Conservation (phyloP, 2,329 filamentous ascomycete species). For the Neurospora sp. region DNA sequence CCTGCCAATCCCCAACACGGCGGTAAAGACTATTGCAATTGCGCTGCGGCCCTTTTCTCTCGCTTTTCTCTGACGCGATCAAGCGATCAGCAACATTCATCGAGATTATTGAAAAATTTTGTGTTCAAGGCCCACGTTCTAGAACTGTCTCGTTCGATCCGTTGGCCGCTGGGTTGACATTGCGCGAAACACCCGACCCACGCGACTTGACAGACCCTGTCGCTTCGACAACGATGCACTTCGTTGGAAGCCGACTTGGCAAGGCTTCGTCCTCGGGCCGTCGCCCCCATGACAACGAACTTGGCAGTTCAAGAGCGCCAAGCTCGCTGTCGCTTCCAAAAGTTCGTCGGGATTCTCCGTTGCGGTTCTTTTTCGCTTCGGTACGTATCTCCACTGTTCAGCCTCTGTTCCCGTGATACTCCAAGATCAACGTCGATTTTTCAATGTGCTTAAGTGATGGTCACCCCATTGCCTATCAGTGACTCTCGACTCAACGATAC, state of each 20-base stretch:
- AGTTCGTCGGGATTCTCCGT: background rate
- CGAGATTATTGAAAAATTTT: background rate
- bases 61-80: background rate
- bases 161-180: background rate
- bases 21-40: background rate
- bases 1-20: background rate
- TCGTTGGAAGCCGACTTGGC: background rate
- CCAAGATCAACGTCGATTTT: background rate
- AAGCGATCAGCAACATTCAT: background rate
- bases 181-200: background rate
- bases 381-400: background rate
- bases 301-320: background rate
- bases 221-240: background rate
- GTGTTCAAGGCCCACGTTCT: background rate
- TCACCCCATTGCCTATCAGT: background rate
- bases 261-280: background rate
- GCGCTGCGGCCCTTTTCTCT: background rate
- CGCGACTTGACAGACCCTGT: background rate
- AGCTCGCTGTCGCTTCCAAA: background rate
- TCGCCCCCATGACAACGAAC: background rate
- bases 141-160: background rate
- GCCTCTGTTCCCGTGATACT: background rate
- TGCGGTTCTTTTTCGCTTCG: background rate
- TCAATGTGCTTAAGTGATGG: background rate
- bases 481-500: background rate